Evolutionary conservation across 768 basidiomycete genomes (phyloP).

Genomic region (Agrocybe chaxingu): DNA sequence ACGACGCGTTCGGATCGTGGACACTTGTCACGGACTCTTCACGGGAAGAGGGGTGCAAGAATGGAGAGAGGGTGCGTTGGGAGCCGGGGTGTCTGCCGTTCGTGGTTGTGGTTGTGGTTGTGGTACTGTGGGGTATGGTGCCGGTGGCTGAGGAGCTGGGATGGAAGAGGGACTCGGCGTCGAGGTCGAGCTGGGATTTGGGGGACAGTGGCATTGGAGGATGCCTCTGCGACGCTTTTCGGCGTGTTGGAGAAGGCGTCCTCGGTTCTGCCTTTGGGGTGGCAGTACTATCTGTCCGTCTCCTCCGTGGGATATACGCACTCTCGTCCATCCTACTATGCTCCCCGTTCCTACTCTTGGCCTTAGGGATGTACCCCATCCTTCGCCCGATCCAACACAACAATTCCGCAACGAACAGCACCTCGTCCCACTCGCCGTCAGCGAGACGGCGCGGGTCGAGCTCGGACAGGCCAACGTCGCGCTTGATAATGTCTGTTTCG

Average conservation of each 20-base stretch:
- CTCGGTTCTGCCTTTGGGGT: background rate
- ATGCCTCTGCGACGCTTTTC: background rate
- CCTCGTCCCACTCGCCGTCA: constrained; percentile 61
- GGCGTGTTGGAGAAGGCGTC: background rate
- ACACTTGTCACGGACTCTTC: constrained; percentile 28
- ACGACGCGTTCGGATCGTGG: constrained; percentile 6
- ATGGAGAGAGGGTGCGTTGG: constrained; percentile 16
- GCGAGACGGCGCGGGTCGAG: constrained; percentile 68
- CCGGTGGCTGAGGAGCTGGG: constrained; percentile 26
- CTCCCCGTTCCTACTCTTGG: background rate
- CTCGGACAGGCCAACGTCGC: constrained; percentile 60
- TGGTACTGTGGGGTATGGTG: constrained; percentile 16
- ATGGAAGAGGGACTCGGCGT: constrained; percentile 26
- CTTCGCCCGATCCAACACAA: constrained; percentile 66
- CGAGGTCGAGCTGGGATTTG: constrained; percentile 17
- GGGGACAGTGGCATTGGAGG: constrained; percentile 2
- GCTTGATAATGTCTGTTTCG: constrained; percentile 57
- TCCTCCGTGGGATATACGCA: background rate
- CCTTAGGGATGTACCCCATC: constrained; percentile 25
- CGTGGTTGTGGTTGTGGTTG: too few relatives aligned
- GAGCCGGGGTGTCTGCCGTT: background rate
- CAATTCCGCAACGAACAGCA: constrained; percentile 61
- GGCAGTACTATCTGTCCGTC: background rate
- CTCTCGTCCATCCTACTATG: constrained; percentile 1
- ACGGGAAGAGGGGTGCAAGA: constrained; percentile 5